phyloP scores from a whole-genome alignment of 352 stramenopile genomes.

The Phytophthora rubi region DNA sequence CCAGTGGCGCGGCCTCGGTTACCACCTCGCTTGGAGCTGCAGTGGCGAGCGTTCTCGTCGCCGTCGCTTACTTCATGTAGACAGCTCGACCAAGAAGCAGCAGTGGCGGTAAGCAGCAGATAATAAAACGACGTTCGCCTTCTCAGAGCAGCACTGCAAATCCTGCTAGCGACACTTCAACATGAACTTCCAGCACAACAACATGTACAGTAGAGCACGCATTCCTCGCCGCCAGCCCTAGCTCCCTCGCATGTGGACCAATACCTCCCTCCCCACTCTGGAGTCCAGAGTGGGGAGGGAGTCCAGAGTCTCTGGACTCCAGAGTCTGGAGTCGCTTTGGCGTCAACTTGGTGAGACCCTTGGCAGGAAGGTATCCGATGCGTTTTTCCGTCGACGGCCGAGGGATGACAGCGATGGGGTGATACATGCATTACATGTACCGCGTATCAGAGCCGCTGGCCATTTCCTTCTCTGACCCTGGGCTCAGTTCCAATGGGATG shows the following conservation, averaged over 20 bases:
- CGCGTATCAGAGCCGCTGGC: constrained; percentile 7
- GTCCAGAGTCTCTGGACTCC: too few relatives aligned
- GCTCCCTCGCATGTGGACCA: too few relatives aligned
- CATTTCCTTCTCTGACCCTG: not conserved
- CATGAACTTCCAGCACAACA: constrained; percentile 2
- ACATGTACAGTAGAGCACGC: too few relatives aligned
- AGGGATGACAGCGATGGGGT: not conserved
- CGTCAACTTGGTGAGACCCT: not conserved
- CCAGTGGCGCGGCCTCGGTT: constrained; percentile 26
- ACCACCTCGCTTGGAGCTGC: constrained; percentile 7
- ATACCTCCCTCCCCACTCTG: too few relatives aligned
- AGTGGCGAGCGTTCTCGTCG: constrained; percentile 13
- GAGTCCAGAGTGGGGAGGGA: too few relatives aligned
- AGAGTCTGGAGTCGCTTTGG: too few relatives aligned
- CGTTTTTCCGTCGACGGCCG: not conserved
- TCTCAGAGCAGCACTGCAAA: not conserved
- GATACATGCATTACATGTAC: not conserved
- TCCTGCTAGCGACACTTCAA: not conserved
- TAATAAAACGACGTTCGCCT: constrained; percentile 18
- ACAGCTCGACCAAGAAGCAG: not conserved
- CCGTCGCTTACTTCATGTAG: constrained; percentile 27
- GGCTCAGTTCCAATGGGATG: not conserved
- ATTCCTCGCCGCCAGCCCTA: too few relatives aligned
- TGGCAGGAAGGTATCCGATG: constrained; percentile 3
- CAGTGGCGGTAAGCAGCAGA: not conserved